Base-by-base conservation (phyloP, 805 yeast genomes). In the Metschnikowia similis region DNA sequence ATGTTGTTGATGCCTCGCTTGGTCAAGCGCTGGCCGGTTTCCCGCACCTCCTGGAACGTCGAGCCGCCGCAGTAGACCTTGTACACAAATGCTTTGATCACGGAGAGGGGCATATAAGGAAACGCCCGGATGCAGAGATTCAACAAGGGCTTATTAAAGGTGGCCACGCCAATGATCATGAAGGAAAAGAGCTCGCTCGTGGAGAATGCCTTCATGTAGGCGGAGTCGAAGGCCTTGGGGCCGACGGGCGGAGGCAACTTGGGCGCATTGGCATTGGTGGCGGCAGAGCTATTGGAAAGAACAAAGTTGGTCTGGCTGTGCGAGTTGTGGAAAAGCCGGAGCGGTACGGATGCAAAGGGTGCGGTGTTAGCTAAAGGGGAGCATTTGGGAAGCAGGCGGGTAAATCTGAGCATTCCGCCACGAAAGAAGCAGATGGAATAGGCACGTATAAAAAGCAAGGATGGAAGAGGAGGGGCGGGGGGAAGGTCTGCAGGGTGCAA, bases 61-160 rank as follows among this genome's bases (percentile, higher is more conserved):
- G 87, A 92, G 50, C 98, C 98, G 36, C 98, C 98, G 64, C 95
- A 86, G 70, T 92, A 91, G 53, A 88, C 77, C 52, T 85, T 85
- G 65, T 87, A 90, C 14, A 91, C 88, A 54, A 89, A 74, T 37
- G 80, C 68, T 67, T 83, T 87, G 54, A 91, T 77, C 38, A 89
- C 47, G 53, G 80, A 75, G 56, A 85, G 72, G 17, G 98, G 98
- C 8, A 85, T 79, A 55, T 77, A 81, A 2, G 95, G 95, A 69
- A 87, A 87, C 6, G 79, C 39, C 56, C 78, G 82, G 59, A 85
- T 83, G 44, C 83, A 84, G 7, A 79, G 49, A 52, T 84, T 73
- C 55, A 87, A 72, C 32, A 83, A 75, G 34, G 84, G 76, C 59
- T 82, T 84, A 64, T 82, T 82, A 32, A 84, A 56, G 1, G 92